A percentile compares a stretch with the other conserved stretches of the same genome.
Conservation (phyloP, 345 rosid genomes). For the Moricandia arvensis region DNA sequence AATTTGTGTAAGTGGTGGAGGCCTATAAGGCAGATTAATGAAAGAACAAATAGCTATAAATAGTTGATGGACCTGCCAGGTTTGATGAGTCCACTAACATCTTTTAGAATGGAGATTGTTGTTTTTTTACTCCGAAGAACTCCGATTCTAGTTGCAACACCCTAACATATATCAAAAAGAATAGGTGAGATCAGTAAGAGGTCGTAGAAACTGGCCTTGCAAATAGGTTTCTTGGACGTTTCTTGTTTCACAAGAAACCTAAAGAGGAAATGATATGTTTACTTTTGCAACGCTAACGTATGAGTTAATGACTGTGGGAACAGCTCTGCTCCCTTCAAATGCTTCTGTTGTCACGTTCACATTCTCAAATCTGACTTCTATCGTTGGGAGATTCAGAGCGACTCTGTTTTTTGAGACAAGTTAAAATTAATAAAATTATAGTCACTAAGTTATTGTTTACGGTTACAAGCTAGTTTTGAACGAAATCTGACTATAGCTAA, state of each 20-base stretch:
- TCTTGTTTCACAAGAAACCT: background rate
- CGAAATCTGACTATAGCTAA: too few species aligned
- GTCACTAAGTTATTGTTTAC: too few species aligned
- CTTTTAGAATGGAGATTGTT: constrained; percentile 45
- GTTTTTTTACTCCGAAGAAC: constrained; percentile 42
- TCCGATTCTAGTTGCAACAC: constrained; percentile 29
- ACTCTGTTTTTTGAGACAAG: constrained; percentile 34
- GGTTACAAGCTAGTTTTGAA: too few species aligned
- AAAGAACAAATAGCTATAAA: background rate
- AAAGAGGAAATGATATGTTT: background rate
- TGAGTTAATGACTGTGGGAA: constrained; percentile 44
- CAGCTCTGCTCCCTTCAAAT: constrained; percentile 32
- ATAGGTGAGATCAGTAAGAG: background rate
- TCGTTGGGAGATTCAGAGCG: constrained; percentile 40
- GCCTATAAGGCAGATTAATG: background rate
- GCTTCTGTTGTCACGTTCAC: constrained; percentile 38
- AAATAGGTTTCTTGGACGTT: background rate
- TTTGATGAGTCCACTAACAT: constrained; percentile 68
- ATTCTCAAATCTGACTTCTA: constrained; percentile 49
- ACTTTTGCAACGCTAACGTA: constrained; percentile 32
- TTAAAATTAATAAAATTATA: background rate
- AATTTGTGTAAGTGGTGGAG: background rate
- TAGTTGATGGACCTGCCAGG: constrained; percentile 50
- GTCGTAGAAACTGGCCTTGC: background rate
- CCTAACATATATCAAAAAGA: constrained; percentile 9